phyloP scores from a whole-genome alignment of 768 basidiomycete species.

The Dioszegia aurantiaca region DNA sequence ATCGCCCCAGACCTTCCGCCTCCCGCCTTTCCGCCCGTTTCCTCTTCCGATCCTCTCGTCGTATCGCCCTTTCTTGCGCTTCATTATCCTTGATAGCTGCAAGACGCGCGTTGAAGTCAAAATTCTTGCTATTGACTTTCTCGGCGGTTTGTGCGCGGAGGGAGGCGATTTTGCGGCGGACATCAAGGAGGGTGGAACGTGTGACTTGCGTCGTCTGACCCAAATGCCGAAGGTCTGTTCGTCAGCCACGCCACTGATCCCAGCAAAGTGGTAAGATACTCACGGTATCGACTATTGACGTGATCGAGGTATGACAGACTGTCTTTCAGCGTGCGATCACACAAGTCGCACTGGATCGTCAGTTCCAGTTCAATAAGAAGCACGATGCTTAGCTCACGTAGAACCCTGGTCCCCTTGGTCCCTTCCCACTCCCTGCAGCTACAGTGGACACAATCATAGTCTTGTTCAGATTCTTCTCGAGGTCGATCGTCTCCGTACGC shows the following conservation, averaged over 20 bases:
- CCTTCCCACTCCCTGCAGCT: conserved; percentile 50
- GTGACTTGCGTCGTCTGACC: conserved; percentile 93
- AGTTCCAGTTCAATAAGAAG: neutral
- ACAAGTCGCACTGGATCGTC: conserved; percentile 67
- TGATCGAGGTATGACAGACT: conserved; percentile 92
- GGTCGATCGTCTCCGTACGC: conserved; percentile 75
- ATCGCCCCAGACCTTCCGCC: conserved; percentile 68
- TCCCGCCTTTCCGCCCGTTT: conserved; percentile 66
- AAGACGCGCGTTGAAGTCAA: conserved; percentile 86
- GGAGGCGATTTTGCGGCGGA: conserved; percentile 81
- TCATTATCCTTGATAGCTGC: conserved; percentile 77
- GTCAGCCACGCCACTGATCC: neutral
- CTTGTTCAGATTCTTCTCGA: conserved; percentile 93
- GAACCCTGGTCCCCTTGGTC: conserved; percentile 80
- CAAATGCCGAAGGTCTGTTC: conserved; percentile 76
- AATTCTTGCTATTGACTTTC: conserved; percentile 78
- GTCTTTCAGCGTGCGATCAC: conserved; percentile 88
- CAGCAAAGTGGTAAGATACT: conserved; percentile 50
- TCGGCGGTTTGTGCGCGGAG: conserved; percentile 84
- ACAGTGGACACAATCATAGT: conserved; percentile 80
- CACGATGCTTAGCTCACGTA: conserved; percentile 53
- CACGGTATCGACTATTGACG: conserved; percentile 88
- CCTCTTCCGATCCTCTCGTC: conserved; percentile 57
- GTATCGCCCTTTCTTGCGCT: conserved; percentile 59
- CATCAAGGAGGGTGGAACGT: conserved; percentile 87